Conservation (phyloP, 2,329 filamentous ascomycete genomes). For the Stromatinia cepivora region DNA sequence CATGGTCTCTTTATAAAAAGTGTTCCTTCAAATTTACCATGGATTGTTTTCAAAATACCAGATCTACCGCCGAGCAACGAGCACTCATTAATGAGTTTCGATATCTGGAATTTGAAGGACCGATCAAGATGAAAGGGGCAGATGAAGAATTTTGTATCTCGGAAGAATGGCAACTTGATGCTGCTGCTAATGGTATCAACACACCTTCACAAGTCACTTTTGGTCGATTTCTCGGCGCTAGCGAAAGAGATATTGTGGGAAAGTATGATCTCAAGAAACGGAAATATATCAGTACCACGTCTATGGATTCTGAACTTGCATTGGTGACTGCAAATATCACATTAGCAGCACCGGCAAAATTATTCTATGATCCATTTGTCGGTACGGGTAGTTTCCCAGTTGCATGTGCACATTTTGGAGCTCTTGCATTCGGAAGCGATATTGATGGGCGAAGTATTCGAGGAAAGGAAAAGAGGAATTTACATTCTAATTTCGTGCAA, state of each 20-base stretch:
- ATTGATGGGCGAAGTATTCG: conserved; percentile 90
- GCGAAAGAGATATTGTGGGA: conserved; percentile 65
- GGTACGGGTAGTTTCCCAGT: conserved; percentile 93
- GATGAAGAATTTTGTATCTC: conserved; percentile 77
- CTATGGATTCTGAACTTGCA: conserved; percentile 94
- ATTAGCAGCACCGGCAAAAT: conserved; percentile 74
- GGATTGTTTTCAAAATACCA: conserved; percentile 78
- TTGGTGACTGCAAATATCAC: conserved; percentile 91
- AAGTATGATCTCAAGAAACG: conserved; percentile 91
- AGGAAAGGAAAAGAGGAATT: conserved; percentile 58
- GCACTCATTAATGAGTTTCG: conserved; percentile 78
- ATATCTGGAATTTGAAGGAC: conserved; percentile 76
- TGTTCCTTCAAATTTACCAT: conserved; percentile 80
- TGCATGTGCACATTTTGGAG: conserved; percentile 87
- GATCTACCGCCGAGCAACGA: conserved; percentile 62
- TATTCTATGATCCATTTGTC: conserved; percentile 94
- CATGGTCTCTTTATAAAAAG: conserved; percentile 66
- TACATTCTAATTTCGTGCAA: conserved; percentile 75
- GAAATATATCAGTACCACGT: conserved; percentile 90
- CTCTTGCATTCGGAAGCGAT: conserved; percentile 80
- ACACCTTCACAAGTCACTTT: conserved; percentile 66
- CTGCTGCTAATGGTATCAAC: conserved; percentile 49
- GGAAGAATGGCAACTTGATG: conserved; percentile 71
- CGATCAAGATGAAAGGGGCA: conserved; percentile 72
- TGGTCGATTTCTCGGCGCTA: conserved; percentile 67